phyloP scores from a whole-genome alignment of 371 early-diverging fungal genomes.

The Mucor racemosus region DNA sequence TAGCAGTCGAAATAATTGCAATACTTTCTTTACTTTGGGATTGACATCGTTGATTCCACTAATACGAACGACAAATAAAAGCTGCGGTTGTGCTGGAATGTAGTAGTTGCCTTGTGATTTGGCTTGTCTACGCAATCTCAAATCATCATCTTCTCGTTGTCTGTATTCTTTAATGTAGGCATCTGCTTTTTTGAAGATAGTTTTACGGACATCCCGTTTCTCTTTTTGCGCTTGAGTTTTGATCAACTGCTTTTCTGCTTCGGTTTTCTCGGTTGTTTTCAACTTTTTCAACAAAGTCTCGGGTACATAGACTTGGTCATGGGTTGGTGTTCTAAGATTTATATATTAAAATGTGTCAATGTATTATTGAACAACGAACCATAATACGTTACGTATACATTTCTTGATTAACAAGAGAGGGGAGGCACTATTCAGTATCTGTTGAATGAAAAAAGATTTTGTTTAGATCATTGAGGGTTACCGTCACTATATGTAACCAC shows the following conservation, averaged over 20 bases:
- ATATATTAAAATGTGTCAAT: neutral
- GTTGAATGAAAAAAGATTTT: neutral
- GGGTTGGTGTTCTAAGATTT: slow-evolving; percentile 20
- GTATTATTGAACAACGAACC: slow-evolving; percentile 7
- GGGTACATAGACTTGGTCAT: slow-evolving; percentile 70
- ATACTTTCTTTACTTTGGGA: slow-evolving; percentile 97
- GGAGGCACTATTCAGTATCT: neutral
- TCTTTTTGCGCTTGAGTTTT: slow-evolving; percentile 66
- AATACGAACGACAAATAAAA: slow-evolving; percentile 94
- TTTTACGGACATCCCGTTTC: slow-evolving; percentile 45
- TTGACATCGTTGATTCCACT: slow-evolving; percentile 95
- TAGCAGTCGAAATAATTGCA: slow-evolving; percentile 96
- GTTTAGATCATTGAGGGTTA: neutral
- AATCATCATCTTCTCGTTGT: slow-evolving; percentile 81
- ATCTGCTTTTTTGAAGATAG: slow-evolving; percentile 97
- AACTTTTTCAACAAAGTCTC: slow-evolving; percentile 96
- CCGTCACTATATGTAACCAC: slow-evolving; percentile 9
- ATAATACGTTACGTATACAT: slow-evolving; percentile 28
- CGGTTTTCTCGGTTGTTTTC: slow-evolving; percentile 83
- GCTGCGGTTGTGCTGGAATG: slow-evolving; percentile 93
- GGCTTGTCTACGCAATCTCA: slow-evolving; percentile 88
- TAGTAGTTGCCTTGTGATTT: slow-evolving; percentile 86
- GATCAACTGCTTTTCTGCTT: slow-evolving; percentile 67
- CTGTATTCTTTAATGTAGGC: slow-evolving; percentile 95
- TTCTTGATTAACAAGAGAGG: neutral